Percentiles rank a stretch among this genome's conserved stretches.
phyloP scores from a whole-genome alignment of 2,329 filamentous ascomycete species.

The Colletotrichum endophyticum region DNA sequence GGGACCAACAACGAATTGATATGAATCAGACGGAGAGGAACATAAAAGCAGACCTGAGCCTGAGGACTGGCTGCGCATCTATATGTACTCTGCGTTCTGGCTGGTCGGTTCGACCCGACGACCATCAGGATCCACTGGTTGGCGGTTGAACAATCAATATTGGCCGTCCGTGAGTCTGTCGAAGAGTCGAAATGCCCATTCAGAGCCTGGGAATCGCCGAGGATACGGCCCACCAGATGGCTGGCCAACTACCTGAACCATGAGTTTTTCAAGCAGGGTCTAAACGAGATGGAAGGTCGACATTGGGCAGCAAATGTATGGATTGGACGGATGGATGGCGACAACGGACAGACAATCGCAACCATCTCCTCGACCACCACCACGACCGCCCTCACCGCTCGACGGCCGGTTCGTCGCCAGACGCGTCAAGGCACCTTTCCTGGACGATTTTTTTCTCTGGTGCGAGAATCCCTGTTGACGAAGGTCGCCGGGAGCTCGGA shows the following conservation, averaged over 20 bases:
- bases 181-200: neutral
- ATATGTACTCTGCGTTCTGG: slow-evolving; percentile 6
- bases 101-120: neutral
- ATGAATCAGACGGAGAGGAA: neutral
- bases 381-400: neutral
- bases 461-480: neutral
- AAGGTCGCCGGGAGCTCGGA: slow-evolving; percentile 10
- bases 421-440: slow-evolving; percentile 7
- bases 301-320: slow-evolving; percentile 14
- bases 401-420: slow-evolving; percentile 1
- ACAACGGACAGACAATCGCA: neutral
- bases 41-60: neutral
- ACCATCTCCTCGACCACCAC: neutral
- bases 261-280: neutral
- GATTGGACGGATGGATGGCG: neutral
- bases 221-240: slow-evolving; percentile 13
- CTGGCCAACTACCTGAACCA: slow-evolving; percentile 13
- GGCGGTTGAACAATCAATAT: neutral
- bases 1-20: neutral
- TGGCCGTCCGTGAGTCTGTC: neutral
- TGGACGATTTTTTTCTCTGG: neutral
- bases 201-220: slow-evolving; percentile 8
- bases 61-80: slow-evolving; percentile 4
- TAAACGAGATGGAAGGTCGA: neutral
- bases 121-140: neutral